Base-by-base conservation (phyloP, 2,329 filamentous ascomycete genomes). In the Ploettnerulaceae sp. region DNA sequence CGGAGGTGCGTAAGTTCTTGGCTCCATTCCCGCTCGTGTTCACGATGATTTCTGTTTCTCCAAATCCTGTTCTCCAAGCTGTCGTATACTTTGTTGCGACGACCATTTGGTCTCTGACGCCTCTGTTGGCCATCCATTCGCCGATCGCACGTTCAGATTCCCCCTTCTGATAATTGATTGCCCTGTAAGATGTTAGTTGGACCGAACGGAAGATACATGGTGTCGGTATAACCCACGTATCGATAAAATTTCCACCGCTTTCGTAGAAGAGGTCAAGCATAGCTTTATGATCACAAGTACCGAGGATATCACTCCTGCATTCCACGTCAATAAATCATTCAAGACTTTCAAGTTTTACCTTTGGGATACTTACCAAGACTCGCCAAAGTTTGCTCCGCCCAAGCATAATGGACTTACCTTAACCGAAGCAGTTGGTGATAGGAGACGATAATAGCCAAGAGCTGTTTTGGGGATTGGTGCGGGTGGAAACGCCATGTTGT, bases 161-260 rank as follows among this genome's bases (percentile, higher is more conserved):
- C 40, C 74, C 76, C 49, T 71, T 56, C 53, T 81, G 76, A 63
- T 81, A 81, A 53, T 69, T 71, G 64, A 74, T 77, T 9, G 43
- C 37, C 12, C 45, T 48, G 5, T 9, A 26, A 15, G 6, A 18
- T 20, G 20, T 49, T 5, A 45, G 24, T 7, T 18, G 76, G 81
- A 62, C 11, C 5, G 7, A 5, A 1, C 6, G 3, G 11, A 2
- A 20, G 7, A 32, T 11, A 15, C 5, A 6, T 17, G 15, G 22
- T 7, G n/a, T n/a, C n/a, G n/a, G n/a, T n/a, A n/a, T n/a, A 5
- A 37, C 41, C 2, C 2, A 39, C 42, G 45, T 51, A 29, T 84
- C 80, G 60, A 84, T 80, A 60, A 84, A 82, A 64, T 84, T 84
- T 7, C 81, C 80, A 4, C 79, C 80, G 0, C 70, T 66, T 15